A percentile compares a stretch with the other conserved stretches of the same genome.
Evolutionary conservation across 208 protist species (phyloP).

Genomic region (Tritrichomonas foetus): DNA sequence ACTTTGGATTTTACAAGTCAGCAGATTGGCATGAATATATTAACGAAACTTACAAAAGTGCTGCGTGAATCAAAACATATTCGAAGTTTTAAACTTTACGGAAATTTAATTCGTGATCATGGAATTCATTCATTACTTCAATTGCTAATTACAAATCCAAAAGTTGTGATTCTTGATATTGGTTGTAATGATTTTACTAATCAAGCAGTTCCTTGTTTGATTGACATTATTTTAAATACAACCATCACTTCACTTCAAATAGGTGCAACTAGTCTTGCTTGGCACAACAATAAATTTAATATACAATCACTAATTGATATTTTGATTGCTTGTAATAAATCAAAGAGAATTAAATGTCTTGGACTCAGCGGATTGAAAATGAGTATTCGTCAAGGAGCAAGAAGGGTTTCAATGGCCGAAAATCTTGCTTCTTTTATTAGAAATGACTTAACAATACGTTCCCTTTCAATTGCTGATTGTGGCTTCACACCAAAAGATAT

Average conservation of each 20-base stretch:
- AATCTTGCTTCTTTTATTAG: not conserved
- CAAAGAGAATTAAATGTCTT: not conserved
- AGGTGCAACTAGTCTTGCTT: not conserved
- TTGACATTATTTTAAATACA: constrained; percentile 9
- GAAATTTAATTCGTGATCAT: constrained; percentile 42
- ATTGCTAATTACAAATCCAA: not conserved
- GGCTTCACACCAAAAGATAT: not conserved
- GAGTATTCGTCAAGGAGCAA: not conserved
- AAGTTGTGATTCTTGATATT: not conserved
- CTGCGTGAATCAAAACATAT: not conserved
- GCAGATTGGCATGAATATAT: not conserved
- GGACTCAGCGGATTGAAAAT: not conserved
- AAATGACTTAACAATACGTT: not conserved
- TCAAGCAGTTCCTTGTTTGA: not conserved
- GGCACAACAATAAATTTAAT: not conserved
- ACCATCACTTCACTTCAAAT: not conserved
- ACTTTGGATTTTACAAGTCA: not conserved
- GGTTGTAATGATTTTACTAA: constrained; percentile 3
- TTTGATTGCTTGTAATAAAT: not conserved
- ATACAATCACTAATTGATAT: not conserved
- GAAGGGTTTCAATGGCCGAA: not conserved
- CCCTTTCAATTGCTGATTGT: not conserved
- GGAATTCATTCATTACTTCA: not conserved
- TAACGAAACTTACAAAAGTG: not conserved
- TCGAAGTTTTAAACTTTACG: not conserved